Evolutionary conservation across 345 rosid genomes (phyloP).

Genomic region (Brassica nigra): DNA sequence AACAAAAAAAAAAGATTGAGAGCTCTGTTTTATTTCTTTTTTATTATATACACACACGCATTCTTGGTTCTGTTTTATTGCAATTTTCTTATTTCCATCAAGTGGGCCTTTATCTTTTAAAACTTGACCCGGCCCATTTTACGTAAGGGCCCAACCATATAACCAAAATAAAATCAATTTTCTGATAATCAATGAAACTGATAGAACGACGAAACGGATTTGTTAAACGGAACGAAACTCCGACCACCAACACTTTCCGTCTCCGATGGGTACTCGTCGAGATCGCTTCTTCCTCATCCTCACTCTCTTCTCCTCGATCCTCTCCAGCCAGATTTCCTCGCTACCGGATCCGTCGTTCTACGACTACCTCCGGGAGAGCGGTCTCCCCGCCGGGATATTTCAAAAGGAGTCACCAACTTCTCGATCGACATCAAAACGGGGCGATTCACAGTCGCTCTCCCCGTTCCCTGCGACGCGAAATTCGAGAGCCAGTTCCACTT

Average conservation of each 20-base stretch:
- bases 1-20: neutral
- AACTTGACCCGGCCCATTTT: neutral
- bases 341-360: constrained; percentile 41
- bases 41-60: constrained; percentile 17
- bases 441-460: constrained; percentile 51
- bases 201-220: neutral
- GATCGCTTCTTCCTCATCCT: neutral
- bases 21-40: constrained; percentile 3
- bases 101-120: neutral
- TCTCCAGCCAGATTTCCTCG: constrained; percentile 12
- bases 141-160: neutral
- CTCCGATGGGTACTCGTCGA: too few species aligned
- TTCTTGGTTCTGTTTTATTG: constrained; percentile 3
- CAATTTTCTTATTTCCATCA: neutral
- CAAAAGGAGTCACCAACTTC: constrained; percentile 67
- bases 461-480: constrained; percentile 69
- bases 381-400: constrained; percentile 73
- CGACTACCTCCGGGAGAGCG: constrained; percentile 52
- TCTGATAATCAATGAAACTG: neutral
- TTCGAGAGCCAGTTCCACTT: constrained; percentile 81
- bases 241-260: neutral
- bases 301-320: constrained; percentile 13
- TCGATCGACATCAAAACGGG: constrained; percentile 53
- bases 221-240: too few species aligned
- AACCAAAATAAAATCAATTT: neutral